Evolutionary conservation across 495 filamentous ascomycete species (phyloP), one percentile per base, ranked within the genome.

Genomic region (Penicillium pancosmium): DNA sequence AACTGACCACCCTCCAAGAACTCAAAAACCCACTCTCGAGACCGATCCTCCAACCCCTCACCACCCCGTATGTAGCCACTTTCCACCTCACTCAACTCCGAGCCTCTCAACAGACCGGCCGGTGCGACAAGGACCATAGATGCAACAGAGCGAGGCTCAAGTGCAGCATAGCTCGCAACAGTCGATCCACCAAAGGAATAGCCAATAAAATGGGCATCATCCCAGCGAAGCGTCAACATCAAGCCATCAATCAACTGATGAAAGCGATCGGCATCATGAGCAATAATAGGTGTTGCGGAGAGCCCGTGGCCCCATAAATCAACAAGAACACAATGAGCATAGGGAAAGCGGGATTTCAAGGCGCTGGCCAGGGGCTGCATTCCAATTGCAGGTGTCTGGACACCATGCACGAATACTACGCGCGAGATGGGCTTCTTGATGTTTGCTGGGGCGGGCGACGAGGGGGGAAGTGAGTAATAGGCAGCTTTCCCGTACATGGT

Each of bases 251-350:
- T 21, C 19, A 75, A 43, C 1, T 2, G 5, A 48, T 74, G 74
- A 31, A 75, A 75, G 18, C 74, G 59, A 4, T 55, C 48, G 5
- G 71, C 41, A 1, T 65, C 63, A 51, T 75, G 71, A 0, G 68
- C 38, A 3, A 52, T 40, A 19, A 71, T 4, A 0, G 74, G 74
- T 1, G 74, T 77, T 8, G 72, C 70, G 9, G 65, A 68, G 23
- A 77, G 65, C 8, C 74, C 74, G 52, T 75, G 74, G 50, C 74
- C 74, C 74, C 72, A 74, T 15, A 69, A 64, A 33, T 77, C 73
- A 40, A 75, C 34, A 6, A 75, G 68, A 6, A 73, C 69, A 52
- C 55, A 69, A 6, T 75, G 68, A 1, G 74, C 65, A 50, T 54
- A 44, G n/a, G 73, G 68, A 43, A 73, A 73, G 3, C 56, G 63